These are phyloP conservation scores for Dendrobium officinale DNA, from an alignment of 106 monocot species.

Conservation along the genomic window DNA sequence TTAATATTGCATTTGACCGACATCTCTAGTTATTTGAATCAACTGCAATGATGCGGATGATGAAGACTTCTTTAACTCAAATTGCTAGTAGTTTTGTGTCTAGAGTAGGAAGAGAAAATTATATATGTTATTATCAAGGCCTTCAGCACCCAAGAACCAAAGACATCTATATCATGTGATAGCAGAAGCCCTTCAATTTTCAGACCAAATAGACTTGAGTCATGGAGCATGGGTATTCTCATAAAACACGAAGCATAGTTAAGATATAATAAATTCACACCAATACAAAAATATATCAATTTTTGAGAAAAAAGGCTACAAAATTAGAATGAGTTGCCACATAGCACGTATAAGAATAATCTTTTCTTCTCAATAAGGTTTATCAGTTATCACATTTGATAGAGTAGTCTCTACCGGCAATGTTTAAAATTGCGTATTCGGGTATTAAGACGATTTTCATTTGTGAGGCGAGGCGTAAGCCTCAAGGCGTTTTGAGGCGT, in stretches of 20 bases:
- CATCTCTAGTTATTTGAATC: too few species aligned
- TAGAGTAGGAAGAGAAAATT: background rate
- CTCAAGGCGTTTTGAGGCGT: too few species aligned
- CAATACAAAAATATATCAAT: background rate
- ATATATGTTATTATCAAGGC: background rate
- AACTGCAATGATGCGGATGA: too few species aligned
- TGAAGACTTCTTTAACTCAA: too few species aligned
- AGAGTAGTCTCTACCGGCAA: background rate
- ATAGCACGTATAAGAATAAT: background rate
- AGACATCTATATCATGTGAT: slow-evolving; percentile 1
- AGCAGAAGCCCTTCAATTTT: background rate
- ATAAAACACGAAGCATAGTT: background rate
- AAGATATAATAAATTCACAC: background rate
- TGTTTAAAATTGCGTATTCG: too few species aligned
- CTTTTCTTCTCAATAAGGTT: background rate
- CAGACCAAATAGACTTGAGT: background rate
- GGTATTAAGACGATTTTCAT: too few species aligned
- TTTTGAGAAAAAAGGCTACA: background rate
- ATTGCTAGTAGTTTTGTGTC: background rate
- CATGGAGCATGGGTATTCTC: background rate
- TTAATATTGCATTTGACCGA: too few species aligned
- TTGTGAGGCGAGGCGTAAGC: too few species aligned
- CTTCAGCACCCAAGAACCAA: background rate
- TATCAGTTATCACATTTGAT: background rate
- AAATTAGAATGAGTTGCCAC: background rate